phyloP scores from a whole-genome alignment of 768 basidiomycete genomes.

The Pholiota microspora region DNA sequence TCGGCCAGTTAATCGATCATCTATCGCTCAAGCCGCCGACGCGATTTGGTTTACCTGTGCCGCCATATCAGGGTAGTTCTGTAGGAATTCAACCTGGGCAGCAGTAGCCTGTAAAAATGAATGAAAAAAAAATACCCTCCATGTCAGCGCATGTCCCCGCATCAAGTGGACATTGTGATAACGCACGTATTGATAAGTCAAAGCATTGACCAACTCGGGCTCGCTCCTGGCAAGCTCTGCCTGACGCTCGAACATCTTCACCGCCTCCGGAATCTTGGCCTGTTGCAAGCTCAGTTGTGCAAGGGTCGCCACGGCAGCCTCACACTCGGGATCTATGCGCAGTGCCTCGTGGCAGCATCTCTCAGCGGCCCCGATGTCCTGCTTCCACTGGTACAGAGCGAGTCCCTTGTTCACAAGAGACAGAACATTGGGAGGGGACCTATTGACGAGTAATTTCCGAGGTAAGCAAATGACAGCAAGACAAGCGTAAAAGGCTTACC shows the following conservation, averaged over 20 bases:
- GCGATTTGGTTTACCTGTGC: constrained; percentile 53
- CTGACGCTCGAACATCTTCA: constrained; percentile 83
- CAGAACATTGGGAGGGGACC: constrained; percentile 73
- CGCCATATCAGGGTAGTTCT: constrained; percentile 84
- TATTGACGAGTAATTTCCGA: constrained; percentile 8
- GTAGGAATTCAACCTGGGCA: constrained; percentile 80
- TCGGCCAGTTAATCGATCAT: neutral
- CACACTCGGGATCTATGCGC: constrained; percentile 87
- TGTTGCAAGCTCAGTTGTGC: constrained; percentile 93
- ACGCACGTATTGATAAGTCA: constrained; percentile 79
- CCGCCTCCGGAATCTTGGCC: constrained; percentile 81
- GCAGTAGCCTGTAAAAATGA: constrained; percentile 59
- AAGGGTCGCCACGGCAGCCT: constrained; percentile 93
- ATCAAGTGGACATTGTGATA: neutral
- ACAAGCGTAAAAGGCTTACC: constrained; percentile 40
- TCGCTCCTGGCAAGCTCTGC: constrained; percentile 87
- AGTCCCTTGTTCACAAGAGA: constrained; percentile 98
- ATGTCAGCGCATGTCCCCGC: neutral
- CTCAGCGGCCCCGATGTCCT: constrained; percentile 83
- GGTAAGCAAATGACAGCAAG: neutral
- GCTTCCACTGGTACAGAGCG: constrained; percentile 92
- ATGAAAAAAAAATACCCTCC: neutral
- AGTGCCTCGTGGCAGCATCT: constrained; percentile 86
- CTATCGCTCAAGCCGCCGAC: constrained; percentile 8
- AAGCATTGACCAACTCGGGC: constrained; percentile 75